Conservation (phyloP, 768 basidiomycete species). For the Candolleomyces aberdarensis region DNA sequence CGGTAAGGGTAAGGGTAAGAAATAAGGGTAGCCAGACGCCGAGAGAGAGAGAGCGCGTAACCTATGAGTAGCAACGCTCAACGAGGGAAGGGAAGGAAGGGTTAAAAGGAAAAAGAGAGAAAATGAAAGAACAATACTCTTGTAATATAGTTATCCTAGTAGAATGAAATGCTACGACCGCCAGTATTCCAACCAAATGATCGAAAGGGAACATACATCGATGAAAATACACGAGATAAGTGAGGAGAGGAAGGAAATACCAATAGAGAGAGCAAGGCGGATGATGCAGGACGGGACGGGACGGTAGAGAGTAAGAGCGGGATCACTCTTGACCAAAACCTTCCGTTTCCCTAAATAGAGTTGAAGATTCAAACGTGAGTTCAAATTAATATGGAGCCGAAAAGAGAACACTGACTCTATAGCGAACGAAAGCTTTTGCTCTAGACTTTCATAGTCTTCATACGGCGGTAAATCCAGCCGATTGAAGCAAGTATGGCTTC, state of each 20-base stretch:
- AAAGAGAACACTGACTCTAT: slow-evolving; percentile 58
- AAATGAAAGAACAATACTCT: too few species aligned
- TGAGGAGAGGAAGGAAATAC: neutral
- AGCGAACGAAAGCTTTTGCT: slow-evolving; percentile 80
- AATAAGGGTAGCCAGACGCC: too few species aligned
- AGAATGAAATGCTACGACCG: too few species aligned
- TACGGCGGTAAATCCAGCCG: slow-evolving; percentile 86
- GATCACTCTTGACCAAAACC: slow-evolving; percentile 65
- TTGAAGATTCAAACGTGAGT: slow-evolving; percentile 2
- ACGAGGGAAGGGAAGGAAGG: too few species aligned
- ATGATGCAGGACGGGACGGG: too few species aligned
- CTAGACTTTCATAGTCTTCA: slow-evolving; percentile 81
- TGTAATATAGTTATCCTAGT: too few species aligned
- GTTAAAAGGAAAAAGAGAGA: too few species aligned
- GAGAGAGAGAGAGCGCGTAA: too few species aligned
- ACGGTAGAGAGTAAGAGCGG: neutral
- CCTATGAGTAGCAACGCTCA: too few species aligned
- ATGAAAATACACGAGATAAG: neutral
- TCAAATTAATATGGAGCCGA: neutral
- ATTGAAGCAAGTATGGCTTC: slow-evolving; percentile 95
- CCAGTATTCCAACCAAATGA: neutral
- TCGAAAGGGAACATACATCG: neutral
- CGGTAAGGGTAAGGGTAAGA: too few species aligned
- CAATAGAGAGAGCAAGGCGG: neutral
- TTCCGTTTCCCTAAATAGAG: slow-evolving; percentile 61